These are phyloP conservation scores for Globisporangium uncinulatum DNA, from an alignment of 352 stramenopile genomes.

Conservation along the genomic window DNA sequence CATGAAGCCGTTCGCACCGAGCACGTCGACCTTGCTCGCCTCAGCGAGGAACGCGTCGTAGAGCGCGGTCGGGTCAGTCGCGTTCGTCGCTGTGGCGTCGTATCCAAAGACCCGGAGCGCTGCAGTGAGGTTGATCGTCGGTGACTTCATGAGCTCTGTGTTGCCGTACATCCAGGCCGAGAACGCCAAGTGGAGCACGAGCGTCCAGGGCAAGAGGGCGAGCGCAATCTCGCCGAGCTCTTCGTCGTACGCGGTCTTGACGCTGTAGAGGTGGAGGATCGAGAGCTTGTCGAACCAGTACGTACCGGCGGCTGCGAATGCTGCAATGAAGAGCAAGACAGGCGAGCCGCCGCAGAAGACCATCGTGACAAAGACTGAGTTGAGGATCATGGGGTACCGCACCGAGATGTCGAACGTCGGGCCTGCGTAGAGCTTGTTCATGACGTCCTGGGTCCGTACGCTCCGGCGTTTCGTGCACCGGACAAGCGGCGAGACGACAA, in stretches of 20 bases:
- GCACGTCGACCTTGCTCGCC: slow-evolving; percentile 31
- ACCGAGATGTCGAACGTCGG: slow-evolving; percentile 71
- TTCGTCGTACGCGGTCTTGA: slow-evolving; percentile 80
- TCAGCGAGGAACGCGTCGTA: slow-evolving; percentile 39
- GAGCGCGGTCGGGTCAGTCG: slow-evolving; percentile 30
- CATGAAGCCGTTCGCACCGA: slow-evolving; percentile 47
- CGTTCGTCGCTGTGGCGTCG: slow-evolving; percentile 17
- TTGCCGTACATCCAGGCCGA: slow-evolving; percentile 86
- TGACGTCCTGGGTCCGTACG: slow-evolving; percentile 64
- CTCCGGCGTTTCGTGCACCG: slow-evolving; percentile 30
- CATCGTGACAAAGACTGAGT: slow-evolving; percentile 82
- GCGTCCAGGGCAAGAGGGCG: slow-evolving; percentile 55
- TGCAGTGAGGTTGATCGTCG: slow-evolving; percentile 36
- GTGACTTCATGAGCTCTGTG: slow-evolving; percentile 47
- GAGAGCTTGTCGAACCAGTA: slow-evolving; percentile 84
- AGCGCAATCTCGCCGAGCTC: slow-evolving; percentile 58
- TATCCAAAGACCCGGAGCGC: slow-evolving; percentile 20
- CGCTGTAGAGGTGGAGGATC: slow-evolving; percentile 65
- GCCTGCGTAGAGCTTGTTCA: slow-evolving; percentile 75
- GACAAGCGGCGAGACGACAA: slow-evolving; percentile 42
- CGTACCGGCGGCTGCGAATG: slow-evolving; percentile 47
- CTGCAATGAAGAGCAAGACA: slow-evolving; percentile 71
- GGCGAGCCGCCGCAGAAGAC: slow-evolving; percentile 77
- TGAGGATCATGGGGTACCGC: slow-evolving; percentile 80
- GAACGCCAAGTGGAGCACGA: slow-evolving; percentile 64